Conservation (phyloP, 1,284 basidiomycete genomes). For the Melanopsichium pennsylvanicum region DNA sequence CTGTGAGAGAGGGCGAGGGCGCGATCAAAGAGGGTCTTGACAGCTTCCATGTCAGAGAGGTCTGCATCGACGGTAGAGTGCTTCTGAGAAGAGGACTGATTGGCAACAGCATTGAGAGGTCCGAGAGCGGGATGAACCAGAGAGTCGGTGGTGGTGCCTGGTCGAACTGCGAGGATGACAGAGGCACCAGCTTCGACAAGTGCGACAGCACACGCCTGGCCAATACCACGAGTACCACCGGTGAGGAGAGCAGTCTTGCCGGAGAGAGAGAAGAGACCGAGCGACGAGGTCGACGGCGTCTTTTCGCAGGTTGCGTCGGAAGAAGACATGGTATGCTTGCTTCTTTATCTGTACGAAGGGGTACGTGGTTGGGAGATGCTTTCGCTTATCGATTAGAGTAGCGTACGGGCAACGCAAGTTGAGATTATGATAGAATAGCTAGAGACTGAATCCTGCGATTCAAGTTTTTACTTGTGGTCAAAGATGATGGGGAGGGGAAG, state of each 20-base stretch:
- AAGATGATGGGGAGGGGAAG: too few relatives aligned
- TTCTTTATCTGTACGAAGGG: too few relatives aligned
- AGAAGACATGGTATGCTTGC: conserved; percentile 17
- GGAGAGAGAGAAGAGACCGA: conserved; percentile 41
- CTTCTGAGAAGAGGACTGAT: conserved; percentile 68
- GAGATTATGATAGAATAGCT: too few relatives aligned
- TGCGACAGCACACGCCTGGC: conserved; percentile 67
- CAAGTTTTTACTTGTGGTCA: too few relatives aligned
- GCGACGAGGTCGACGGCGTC: conserved; percentile 26
- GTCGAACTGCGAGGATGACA: conserved; percentile 73
- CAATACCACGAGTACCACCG: conserved; percentile 56
- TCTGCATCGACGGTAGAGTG: conserved; percentile 76
- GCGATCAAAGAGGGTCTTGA: conserved; percentile 72
- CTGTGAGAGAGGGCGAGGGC: conserved; percentile 73
- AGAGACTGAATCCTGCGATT: too few relatives aligned
- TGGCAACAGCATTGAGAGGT: conserved; percentile 12
- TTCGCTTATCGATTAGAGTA: too few relatives aligned
- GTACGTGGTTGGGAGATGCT: too few relatives aligned
- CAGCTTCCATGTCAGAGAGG: conserved; percentile 74
- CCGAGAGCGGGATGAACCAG: conserved; percentile 25
- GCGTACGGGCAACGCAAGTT: too few relatives aligned
- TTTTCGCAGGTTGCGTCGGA: conserved; percentile 35
- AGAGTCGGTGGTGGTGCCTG: conserved; percentile 13
- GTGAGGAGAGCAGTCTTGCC: conserved; percentile 53
- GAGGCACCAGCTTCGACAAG: conserved; percentile 75